These are phyloP conservation scores for Rhododendron molle DNA, from an alignment of 148 eudicot species.

Conservation along the genomic window DNA sequence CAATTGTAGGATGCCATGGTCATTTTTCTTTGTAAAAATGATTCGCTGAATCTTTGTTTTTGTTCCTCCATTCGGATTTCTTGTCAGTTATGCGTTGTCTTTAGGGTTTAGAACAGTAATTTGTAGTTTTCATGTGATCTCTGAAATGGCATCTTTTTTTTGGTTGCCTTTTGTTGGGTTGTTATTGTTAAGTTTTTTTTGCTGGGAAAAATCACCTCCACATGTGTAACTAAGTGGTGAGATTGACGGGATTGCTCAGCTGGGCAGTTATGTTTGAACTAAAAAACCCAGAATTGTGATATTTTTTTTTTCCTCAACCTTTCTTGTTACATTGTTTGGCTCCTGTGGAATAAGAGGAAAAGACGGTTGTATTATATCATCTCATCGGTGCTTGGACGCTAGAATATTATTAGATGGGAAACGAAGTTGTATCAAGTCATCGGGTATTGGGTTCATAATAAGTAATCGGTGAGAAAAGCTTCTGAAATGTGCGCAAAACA, in stretches of 20 bases:
- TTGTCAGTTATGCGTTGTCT: not conserved
- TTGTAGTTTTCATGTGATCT: not conserved
- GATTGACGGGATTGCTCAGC: not conserved
- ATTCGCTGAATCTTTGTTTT: not conserved
- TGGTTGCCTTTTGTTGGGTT: not conserved
- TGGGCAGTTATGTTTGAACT: not conserved
- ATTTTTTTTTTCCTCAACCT: not conserved
- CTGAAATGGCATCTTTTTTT: not conserved
- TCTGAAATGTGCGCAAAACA: not conserved
- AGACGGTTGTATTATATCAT: not conserved
- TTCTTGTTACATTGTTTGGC: not conserved
- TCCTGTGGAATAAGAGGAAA: not conserved
- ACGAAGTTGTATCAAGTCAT: not conserved
- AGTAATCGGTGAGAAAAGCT: not conserved
- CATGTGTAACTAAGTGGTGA: not conserved
- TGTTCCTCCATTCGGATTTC: not conserved
- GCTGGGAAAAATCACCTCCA: not conserved
- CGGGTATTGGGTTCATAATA: not conserved
- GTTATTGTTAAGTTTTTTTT: not conserved
- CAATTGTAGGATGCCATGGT: not conserved
- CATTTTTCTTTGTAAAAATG: not conserved
- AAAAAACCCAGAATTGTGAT: not conserved
- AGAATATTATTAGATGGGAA: not conserved
- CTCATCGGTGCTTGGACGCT: not conserved
- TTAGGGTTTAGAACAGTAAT: not conserved